Evolutionary conservation across 2,329 filamentous ascomycete genomes (phyloP), one percentile per base, ranked within the genome.

Genomic region (Talaromyces verruculosus): DNA sequence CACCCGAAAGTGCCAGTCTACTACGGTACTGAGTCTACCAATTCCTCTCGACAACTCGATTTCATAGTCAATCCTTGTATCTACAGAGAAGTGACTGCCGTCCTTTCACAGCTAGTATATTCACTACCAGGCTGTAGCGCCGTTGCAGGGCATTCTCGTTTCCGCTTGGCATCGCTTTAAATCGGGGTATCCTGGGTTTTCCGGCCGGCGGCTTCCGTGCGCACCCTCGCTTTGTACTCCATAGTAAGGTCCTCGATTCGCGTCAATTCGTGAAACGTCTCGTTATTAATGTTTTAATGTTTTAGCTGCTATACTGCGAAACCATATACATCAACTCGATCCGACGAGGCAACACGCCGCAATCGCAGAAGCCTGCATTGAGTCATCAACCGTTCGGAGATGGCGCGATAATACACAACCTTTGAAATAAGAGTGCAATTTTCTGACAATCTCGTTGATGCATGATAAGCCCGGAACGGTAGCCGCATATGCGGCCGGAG

Each of bases 401-500:
- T 57, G 53, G 53, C 53, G 53, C 53, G 33, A 39, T 57, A 39
- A 25, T 37, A 57, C 6, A 30, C 53, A 2, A 57, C 15, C n/a
- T 22, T 5, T 1, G 1, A 35, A n/a, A 33, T 1, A 1, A 39
- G 17, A 15, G 10, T 39, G 53, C 28, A 57, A 37, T 39, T 37
- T 22, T 19, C 37, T 5, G 19, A 49, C 60, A 22, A 33, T 17
- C 33, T 53, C 49, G 59, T 75, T 73, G 71, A 94, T 95, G 91
- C 91, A 90, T 73, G 91, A 95, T 76, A 93, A 90, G 82, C 88
- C 89, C 64, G 85, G 92, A 67, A 93, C 90, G 7, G 90, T 95
- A 72, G 92, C 92, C 72, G 92, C 92, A 53, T 99, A 99, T 80
- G 95, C 95, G 74, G 95, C 94, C 67, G 94, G 94, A 72, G 95